phyloP scores from a whole-genome alignment of 1,284 basidiomycete species.

The Laetiporus sulphureus region DNA sequence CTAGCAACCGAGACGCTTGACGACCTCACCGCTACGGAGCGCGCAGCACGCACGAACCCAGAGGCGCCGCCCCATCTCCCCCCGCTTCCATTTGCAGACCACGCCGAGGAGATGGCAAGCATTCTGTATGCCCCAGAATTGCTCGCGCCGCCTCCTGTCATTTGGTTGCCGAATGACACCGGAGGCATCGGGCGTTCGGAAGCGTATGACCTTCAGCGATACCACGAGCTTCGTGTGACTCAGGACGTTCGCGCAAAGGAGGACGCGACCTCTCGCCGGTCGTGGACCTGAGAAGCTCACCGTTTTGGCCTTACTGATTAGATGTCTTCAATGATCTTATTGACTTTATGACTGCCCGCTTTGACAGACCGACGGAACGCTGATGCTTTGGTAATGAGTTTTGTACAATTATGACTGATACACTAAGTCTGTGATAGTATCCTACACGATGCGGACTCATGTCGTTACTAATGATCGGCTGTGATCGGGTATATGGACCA shows the following conservation, averaged over 20 bases:
- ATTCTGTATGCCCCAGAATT: conserved; percentile 79
- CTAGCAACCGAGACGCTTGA: conserved; percentile 69
- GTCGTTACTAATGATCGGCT: too few relatives aligned
- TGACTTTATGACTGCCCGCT: too few relatives aligned
- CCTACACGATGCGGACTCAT: too few relatives aligned
- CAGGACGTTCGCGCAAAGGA: conserved; percentile 58
- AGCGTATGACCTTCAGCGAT: conserved; percentile 62
- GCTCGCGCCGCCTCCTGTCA: conserved; percentile 65
- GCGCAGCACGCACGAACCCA: conserved; percentile 70
- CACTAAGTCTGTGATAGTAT: too few relatives aligned
- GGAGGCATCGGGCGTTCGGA: conserved; percentile 66
- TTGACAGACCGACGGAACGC: too few relatives aligned
- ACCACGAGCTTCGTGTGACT: conserved; percentile 59
- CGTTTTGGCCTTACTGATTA: too few relatives aligned
- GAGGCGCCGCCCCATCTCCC: conserved; percentile 72
- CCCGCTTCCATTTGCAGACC: conserved; percentile 60
- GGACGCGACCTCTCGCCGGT: conserved; percentile 24
- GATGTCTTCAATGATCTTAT: too few relatives aligned
- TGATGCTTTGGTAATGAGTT: too few relatives aligned
- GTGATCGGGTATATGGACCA: too few relatives aligned
- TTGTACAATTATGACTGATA: too few relatives aligned
- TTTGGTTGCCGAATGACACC: conserved; percentile 75
- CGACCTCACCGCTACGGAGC: conserved; percentile 71
- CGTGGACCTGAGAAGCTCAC: conserved; percentile 5
- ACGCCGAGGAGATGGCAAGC: conserved; percentile 67